Conservation (phyloP, 257 asterid species). For the Gardenia jasminoides region DNA sequence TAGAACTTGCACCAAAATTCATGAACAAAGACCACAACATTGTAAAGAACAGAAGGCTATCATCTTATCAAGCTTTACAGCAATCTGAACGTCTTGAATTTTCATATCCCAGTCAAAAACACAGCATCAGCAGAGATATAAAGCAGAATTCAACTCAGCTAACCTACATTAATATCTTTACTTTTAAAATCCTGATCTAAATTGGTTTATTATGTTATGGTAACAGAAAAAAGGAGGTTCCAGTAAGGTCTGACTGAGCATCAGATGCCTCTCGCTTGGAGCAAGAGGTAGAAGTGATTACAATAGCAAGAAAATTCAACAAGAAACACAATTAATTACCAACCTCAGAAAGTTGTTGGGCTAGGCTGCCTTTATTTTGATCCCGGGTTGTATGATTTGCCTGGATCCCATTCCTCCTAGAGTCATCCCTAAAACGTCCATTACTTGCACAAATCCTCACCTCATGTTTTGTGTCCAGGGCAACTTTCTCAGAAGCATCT, state of each 20-base stretch:
- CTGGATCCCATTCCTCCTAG: slow-evolving; percentile 29
- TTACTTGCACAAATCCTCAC: slow-evolving; percentile 46
- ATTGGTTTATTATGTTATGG: not conserved
- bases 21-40: not conserved
- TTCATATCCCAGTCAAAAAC: not conserved
- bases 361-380: slow-evolving; percentile 44
- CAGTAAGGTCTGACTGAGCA: not conserved
- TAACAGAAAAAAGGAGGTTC: not conserved
- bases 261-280: not conserved
- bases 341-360: slow-evolving; percentile 75
- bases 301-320: not conserved
- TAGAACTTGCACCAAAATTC: not conserved
- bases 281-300: not conserved
- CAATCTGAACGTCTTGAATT: not conserved
- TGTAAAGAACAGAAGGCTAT: too few species aligned
- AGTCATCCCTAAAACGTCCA: slow-evolving; percentile 46
- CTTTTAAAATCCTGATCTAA: not conserved
- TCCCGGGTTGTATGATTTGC: slow-evolving; percentile 32
- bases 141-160: not conserved
- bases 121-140: not conserved
- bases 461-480: slow-evolving; percentile 48
- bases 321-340: slow-evolving; percentile 6
- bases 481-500: slow-evolving; percentile 71
- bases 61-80: not conserved
- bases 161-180: not conserved